A percentile compares a stretch with the other conserved stretches of the same genome.
These are phyloP conservation scores for Podaxis sp. DNA, from an alignment of 768 basidiomycete genomes.

Conservation along the genomic window DNA sequence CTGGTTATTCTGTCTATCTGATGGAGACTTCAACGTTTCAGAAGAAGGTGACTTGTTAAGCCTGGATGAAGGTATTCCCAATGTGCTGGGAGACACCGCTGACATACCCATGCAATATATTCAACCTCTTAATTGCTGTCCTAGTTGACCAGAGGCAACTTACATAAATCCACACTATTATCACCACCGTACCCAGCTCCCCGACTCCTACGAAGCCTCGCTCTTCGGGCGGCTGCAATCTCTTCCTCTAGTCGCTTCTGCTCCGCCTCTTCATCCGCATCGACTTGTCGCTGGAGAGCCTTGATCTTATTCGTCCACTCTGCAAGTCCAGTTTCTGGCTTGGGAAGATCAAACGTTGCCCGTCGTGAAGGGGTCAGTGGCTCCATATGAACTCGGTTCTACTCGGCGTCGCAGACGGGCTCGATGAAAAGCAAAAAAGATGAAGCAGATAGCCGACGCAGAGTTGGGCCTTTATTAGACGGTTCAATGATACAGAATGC, in stretches of 20 bases:
- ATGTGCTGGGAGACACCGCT: slow-evolving; percentile 3
- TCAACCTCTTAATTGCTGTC: background rate
- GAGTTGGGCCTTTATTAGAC: background rate
- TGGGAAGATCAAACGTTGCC: slow-evolving; percentile 39
- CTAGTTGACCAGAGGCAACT: slow-evolving; percentile 23
- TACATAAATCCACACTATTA: slow-evolving; percentile 43
- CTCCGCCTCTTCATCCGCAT: slow-evolving; percentile 78
- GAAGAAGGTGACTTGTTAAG: slow-evolving; percentile 16
- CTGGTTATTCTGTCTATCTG: slow-evolving; percentile 41
- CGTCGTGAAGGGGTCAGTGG: slow-evolving; percentile 19
- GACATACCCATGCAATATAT: background rate
- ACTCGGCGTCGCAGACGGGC: background rate
- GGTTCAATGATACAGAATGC: background rate
- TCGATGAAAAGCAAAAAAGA: background rate
- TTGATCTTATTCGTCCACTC: slow-evolving; percentile 84
- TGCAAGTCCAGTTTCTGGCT: slow-evolving; percentile 64
- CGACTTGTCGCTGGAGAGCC: slow-evolving; percentile 76
- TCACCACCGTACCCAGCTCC: slow-evolving; percentile 34
- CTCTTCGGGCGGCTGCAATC: slow-evolving; percentile 54
- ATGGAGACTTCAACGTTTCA: slow-evolving; percentile 23
- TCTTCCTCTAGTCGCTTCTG: slow-evolving; percentile 65
- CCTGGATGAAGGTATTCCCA: background rate
- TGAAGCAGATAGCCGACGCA: background rate
- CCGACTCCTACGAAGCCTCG: slow-evolving; percentile 47
- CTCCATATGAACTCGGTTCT: slow-evolving; percentile 1